Percentiles rank a stretch among this genome's conserved stretches.
These are phyloP conservation scores for Cicer arietinum DNA, from an alignment of 306 rosid species.

Conservation along the genomic window DNA sequence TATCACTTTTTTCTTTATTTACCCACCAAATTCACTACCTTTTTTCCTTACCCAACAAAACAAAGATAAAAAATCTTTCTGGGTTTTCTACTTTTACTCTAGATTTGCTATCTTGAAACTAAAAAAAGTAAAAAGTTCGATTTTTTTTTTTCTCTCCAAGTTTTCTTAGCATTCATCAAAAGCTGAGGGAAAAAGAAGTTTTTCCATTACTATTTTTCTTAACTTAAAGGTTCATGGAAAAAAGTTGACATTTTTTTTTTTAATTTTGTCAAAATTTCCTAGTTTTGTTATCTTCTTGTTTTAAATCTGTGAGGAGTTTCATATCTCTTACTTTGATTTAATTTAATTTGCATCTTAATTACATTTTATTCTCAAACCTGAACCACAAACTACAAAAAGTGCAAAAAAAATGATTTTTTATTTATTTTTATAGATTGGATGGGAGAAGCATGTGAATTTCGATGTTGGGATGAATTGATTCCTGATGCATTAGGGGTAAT, in stretches of 20 bases:
- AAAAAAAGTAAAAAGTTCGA: background rate
- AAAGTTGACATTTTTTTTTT: constrained; percentile 26
- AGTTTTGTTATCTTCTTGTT: constrained; percentile 5
- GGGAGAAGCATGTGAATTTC: constrained; percentile 65
- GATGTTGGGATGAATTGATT: constrained; percentile 90
- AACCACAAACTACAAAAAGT: constrained; percentile 1
- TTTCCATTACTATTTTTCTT: background rate
- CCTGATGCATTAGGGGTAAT: constrained; percentile 92
- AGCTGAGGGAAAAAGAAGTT: background rate
- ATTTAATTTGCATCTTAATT: background rate
- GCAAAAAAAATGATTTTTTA: background rate
- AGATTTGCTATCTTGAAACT: constrained; percentile 19
- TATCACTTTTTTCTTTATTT: background rate
- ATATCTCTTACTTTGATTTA: background rate
- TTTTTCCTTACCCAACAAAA: background rate
- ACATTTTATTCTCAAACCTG: background rate
- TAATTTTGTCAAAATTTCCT: background rate
- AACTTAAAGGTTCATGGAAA: background rate
- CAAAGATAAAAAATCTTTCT: constrained; percentile 11
- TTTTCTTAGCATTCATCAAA: constrained; percentile 26
- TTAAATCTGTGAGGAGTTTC: background rate
- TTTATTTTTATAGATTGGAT: constrained; percentile 52
- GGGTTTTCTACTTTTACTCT: constrained; percentile 16
- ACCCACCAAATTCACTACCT: background rate
- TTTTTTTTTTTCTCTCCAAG: background rate